These are phyloP conservation scores for Rutidosis leptorrhynchoides DNA, from an alignment of 129 eudicot species.

Conservation along the genomic window DNA sequence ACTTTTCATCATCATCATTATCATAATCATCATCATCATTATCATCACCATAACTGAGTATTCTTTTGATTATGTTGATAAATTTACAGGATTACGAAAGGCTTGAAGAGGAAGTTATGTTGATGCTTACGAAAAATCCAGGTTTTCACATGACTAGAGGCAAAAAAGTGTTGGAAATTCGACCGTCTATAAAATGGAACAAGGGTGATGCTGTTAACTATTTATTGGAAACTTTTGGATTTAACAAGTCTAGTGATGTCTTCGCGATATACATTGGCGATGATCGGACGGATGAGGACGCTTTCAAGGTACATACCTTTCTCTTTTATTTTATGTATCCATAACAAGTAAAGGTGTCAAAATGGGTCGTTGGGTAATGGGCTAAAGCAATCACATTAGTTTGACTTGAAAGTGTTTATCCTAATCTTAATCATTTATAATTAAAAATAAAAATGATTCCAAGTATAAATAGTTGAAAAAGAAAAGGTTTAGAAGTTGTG, in stretches of 20 bases:
- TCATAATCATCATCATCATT: background rate
- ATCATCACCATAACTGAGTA: no score
- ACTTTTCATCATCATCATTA: background rate
- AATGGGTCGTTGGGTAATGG: background rate
- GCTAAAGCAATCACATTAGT: no score
- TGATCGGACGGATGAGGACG: conserved; percentile 57
- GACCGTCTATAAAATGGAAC: conserved; percentile 53
- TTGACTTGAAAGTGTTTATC: no score
- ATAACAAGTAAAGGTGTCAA: background rate
- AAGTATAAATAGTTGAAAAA: no score
- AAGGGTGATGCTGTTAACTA: conserved; percentile 55
- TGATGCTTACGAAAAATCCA: conserved; percentile 28
- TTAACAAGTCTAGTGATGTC: conserved; percentile 34
- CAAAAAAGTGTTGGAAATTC: conserved; percentile 52
- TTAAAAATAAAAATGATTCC: no score
- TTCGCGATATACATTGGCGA: conserved; percentile 55
- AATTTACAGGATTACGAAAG: conserved; percentile 43
- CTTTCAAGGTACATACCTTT: conserved; percentile 43
- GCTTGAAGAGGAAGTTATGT: conserved; percentile 35
- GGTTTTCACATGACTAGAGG: conserved; percentile 41
- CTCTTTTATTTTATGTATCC: background rate
- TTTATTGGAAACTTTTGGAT: conserved; percentile 43
- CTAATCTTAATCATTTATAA: no score
- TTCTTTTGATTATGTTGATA: no score
- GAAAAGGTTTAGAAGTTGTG: no score